A percentile compares a stretch with the other conserved stretches of the same genome.
phyloP scores from a whole-genome alignment of 768 basidiomycete species.

The Tubosaeta sp. region DNA sequence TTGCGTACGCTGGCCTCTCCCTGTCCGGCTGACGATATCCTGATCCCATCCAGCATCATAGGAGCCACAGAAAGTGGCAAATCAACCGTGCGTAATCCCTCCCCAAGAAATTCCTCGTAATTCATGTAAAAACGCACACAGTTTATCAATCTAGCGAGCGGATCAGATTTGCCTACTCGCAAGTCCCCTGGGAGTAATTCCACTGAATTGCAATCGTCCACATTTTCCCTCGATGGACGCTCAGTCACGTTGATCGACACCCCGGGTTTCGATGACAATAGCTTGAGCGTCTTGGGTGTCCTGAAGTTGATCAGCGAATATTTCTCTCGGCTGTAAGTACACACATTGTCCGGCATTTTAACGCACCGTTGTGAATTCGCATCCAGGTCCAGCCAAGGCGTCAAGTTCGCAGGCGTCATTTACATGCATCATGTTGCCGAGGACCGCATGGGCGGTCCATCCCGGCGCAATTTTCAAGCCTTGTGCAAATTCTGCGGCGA shows the following conservation, averaged over 20 bases:
- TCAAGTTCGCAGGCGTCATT: conserved; percentile 43
- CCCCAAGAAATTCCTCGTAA: background rate
- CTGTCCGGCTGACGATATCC: background rate
- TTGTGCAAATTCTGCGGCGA: conserved; percentile 51
- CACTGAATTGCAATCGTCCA: conserved; percentile 35
- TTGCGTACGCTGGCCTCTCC: conserved; percentile 20
- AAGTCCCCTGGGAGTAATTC: conserved; percentile 42
- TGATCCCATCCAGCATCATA: conserved; percentile 26
- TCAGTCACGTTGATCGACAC: conserved; percentile 51
- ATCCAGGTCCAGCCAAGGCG: conserved; percentile 19
- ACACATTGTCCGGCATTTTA: background rate
- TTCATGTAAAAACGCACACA: conserved; percentile 4
- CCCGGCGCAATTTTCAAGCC: conserved; percentile 41
- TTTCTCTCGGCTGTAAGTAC: conserved; percentile 22
- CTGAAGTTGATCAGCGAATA: conserved; percentile 41
- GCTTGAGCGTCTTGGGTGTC: conserved; percentile 41
- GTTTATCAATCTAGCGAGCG: conserved; percentile 53
- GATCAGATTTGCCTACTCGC: conserved; percentile 41
- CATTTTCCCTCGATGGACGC: conserved; percentile 41
- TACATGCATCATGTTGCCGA: conserved; percentile 48
- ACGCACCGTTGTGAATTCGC: background rate
- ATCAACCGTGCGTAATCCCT: conserved; percentile 24
- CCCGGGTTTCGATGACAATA: conserved; percentile 54
- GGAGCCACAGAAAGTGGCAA: conserved; percentile 30
- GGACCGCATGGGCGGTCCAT: conserved; percentile 40